Evolutionary conservation across 192 early-diverging fungal species (phyloP), one percentile per base, ranked within the genome.

Genomic region (Coemansia sp.): DNA sequence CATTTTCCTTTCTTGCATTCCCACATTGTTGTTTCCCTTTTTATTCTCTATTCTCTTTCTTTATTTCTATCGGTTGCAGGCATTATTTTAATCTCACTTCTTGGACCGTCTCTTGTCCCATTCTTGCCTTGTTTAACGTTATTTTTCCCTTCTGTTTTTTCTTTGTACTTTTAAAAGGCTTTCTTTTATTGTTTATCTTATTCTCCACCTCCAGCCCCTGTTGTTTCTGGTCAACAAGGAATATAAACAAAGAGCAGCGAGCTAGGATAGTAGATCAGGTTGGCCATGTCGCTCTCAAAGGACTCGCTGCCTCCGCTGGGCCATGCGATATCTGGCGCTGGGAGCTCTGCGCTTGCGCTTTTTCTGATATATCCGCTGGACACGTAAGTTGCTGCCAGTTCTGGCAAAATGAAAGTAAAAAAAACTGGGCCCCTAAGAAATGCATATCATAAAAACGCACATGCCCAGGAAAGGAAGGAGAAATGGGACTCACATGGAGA

Each of bases 321-420:
- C 18, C 92, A 99, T 75, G 97, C 97, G 9, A 85, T 92, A 44
- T 90, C 97, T 15, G 97, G 97, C 13, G 89, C 96, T 10, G 85
- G 91, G 38, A 94, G 96, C 59, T 93, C 96, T 16, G 92, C 94
- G 68, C 91, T 97, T 58, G 95, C 97, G 16, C 88, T 97, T 71
- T 84, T 91, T 23, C 81, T 94, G 48, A 92, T 94, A 44, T 99
- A 97, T 82, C 97, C 97, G 13, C 88, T 98, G 26, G 97, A 99
- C 78, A 97, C 81, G 81, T 81, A 71, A 60, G 69, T 67, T 39
- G 11, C 1, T 56, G 11, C 26, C 8, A 4, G 32, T 32, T 32
- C 32, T 32, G 32, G 32, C 4, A 32, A 32, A 32, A 32, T 32
- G 4, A 32, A 32, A 32, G 32, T 1, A 32, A 21, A 21, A 21